These are phyloP conservation scores for Ustilago xerochloae DNA, from an alignment of 1,284 basidiomycete species.

Conservation along the genomic window DNA sequence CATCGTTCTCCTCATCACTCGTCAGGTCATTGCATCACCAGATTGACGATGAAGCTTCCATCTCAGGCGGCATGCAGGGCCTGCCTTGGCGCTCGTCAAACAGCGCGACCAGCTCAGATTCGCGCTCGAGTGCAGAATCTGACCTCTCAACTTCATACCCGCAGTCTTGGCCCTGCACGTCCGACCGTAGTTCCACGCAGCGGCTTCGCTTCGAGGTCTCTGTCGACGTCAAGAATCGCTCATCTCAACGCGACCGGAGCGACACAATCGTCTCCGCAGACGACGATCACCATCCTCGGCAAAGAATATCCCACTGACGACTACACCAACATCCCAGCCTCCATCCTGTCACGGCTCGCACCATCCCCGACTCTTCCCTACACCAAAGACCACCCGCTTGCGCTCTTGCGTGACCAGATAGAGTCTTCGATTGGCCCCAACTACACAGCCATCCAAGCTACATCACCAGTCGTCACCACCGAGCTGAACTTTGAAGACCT, in stretches of 20 bases:
- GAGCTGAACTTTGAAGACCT: constrained; percentile 96
- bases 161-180: constrained; percentile 1
- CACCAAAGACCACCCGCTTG: constrained; percentile 83
- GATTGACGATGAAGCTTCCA: constrained; percentile 18
- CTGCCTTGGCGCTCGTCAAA: constrained; percentile 19
- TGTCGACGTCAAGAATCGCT: constrained; percentile 5
- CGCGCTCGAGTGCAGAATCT: constrained; percentile 30
- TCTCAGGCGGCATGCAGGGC: constrained; percentile 33
- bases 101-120: constrained; percentile 34
- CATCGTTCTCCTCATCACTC: not conserved
- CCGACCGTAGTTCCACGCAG: not conserved
- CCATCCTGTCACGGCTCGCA: constrained; percentile 81
- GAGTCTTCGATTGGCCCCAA: constrained; percentile 79
- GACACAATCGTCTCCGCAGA: constrained; percentile 10
- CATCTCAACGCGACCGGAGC: not conserved
- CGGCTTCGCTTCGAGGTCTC: not conserved
- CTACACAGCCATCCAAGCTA: constrained; percentile 71
- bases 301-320: constrained; percentile 77
- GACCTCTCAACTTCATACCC: constrained; percentile 11
- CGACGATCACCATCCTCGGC: constrained; percentile 36
- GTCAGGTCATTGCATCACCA: too few species aligned
- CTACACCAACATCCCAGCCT: constrained; percentile 84
- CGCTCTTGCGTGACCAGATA: constrained; percentile 84
- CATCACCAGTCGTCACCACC: constrained; percentile 89
- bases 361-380: constrained; percentile 77